These are phyloP conservation scores for Komagataea norvegica DNA, from an alignment of 1,139 yeast species.

Conservation along the genomic window DNA sequence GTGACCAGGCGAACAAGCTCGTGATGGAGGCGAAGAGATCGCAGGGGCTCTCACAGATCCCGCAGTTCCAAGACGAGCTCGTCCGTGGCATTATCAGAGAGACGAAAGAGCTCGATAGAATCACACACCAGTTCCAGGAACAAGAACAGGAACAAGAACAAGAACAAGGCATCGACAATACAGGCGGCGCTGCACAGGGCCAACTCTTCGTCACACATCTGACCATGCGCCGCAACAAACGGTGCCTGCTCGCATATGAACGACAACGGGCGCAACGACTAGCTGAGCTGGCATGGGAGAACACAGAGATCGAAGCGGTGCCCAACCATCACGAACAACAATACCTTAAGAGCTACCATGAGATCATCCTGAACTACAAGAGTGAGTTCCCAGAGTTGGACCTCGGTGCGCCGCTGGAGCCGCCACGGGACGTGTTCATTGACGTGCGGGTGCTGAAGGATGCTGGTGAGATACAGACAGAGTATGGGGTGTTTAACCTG, in stretches of 20 bases:
- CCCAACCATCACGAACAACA: constrained; percentile 69
- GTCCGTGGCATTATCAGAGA: constrained; percentile 56
- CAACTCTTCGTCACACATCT: constrained; percentile 72
- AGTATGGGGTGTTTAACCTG: constrained; percentile 90
- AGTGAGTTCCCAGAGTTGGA: constrained; percentile 84
- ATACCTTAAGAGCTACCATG: constrained; percentile 66
- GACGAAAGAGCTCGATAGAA: constrained; percentile 52
- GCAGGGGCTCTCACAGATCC: constrained; percentile 58
- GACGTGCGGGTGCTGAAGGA: constrained; percentile 91
- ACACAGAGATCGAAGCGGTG: constrained; percentile 28
- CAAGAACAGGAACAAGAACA: too few relatives aligned
- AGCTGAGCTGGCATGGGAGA: constrained; percentile 68
- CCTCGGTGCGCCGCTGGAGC: constrained; percentile 78
- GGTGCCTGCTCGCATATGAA: constrained; percentile 85
- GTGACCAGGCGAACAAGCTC: constrained; percentile 79
- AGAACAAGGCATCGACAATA: constrained; percentile 38
- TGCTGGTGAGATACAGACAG: constrained; percentile 97
- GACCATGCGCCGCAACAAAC: constrained; percentile 77
- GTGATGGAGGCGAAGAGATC: constrained; percentile 82
- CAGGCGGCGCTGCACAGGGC: constrained; percentile 38
- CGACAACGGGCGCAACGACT: constrained; percentile 63
- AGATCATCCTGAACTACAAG: constrained; percentile 68
- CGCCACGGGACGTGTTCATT: constrained; percentile 86
- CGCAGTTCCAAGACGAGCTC: constrained; percentile 72
- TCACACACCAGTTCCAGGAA: constrained; percentile 28